Evolutionary conservation across 495 filamentous ascomycete species (phyloP), one percentile per base, ranked within the genome.

Genomic region (Daldinia decipiens): DNA sequence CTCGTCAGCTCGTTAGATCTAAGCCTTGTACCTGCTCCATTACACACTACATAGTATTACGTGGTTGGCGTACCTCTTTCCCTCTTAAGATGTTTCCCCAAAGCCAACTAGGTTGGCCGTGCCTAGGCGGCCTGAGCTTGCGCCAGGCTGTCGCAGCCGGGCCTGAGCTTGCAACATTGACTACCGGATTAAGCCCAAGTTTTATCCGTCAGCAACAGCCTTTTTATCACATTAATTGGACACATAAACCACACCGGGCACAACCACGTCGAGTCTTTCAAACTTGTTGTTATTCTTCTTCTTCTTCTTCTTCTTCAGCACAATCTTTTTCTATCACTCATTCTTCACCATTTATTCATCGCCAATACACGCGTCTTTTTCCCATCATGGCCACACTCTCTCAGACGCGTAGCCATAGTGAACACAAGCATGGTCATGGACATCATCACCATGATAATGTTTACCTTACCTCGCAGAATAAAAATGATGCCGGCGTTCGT

Each of bases 401-500:
- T 26, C 71, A 84, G 53, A 80, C 79, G 13, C 81, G 86, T 62
- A 79, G 79, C 39, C 85, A 87, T 67, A 76, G 71, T 58, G 77
- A 77, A 61, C 88, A 89, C 65, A 80, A 78, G 12, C 85, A 86
- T 67, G 77, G 81, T 54, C 84, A 86, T 67, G 89, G 92, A 77
- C 89, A 92, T 78, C 92, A 92, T 79, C 92, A 92, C 73, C 89
- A 93, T 77, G 92, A 95, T 81, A 97, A 94, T 84, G 88, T 89
- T 31, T 98, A 95, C 79, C 86, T 99, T 29, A 92, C 89, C 4
- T 97, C 94, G 1, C 85, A 84, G 36, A 94, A 99, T 82, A 97
- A 93, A 79, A 88, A 91, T 47, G 96, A 99, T 80, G 92, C 95
- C 19, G 95, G 93, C 62, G 95, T 99, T 65, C 89, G 93, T 58